Percentiles rank a stretch among this genome's conserved stretches.
Conservation (phyloP, 345 rosid species). For the Lepidium didymum region DNA sequence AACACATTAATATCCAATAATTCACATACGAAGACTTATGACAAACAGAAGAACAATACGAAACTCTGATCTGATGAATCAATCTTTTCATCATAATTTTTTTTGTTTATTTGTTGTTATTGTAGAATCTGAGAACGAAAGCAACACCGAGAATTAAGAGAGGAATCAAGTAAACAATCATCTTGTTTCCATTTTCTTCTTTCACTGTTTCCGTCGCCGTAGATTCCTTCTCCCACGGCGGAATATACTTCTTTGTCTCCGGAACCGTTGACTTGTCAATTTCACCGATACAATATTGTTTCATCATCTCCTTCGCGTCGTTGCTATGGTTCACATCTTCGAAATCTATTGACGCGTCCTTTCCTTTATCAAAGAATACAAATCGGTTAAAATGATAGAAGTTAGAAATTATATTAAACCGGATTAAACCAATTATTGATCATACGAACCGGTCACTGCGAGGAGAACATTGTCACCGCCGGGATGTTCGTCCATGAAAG, state of each 20-base stretch:
- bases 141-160: conserved; percentile 63
- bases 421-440: not conserved
- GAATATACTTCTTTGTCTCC: conserved; percentile 24
- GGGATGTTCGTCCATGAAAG: conserved; percentile 79
- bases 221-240: conserved; percentile 28
- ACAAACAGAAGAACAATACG: not conserved
- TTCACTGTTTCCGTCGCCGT: conserved; percentile 19
- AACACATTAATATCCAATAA: not conserved
- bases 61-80: not conserved
- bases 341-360: conserved; percentile 75
- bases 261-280: conserved; percentile 53
- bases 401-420: not conserved
- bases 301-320: conserved; percentile 53
- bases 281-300: conserved; percentile 56
- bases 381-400: not conserved
- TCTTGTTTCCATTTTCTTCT: conserved; percentile 27
- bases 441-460: conserved; percentile 51
- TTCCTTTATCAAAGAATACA: conserved; percentile 31
- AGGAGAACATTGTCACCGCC: conserved; percentile 82
- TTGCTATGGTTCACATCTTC: conserved; percentile 72
- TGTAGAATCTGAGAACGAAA: conserved; percentile 41
- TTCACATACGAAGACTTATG: not conserved
- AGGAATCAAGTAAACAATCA: conserved; percentile 49
- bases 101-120: conserved; percentile 24
- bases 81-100: not conserved